Percentiles rank a stretch among this genome's conserved stretches.
Conservation (phyloP, 108 stramenopile species). For the Schizochytrium sp. region DNA sequence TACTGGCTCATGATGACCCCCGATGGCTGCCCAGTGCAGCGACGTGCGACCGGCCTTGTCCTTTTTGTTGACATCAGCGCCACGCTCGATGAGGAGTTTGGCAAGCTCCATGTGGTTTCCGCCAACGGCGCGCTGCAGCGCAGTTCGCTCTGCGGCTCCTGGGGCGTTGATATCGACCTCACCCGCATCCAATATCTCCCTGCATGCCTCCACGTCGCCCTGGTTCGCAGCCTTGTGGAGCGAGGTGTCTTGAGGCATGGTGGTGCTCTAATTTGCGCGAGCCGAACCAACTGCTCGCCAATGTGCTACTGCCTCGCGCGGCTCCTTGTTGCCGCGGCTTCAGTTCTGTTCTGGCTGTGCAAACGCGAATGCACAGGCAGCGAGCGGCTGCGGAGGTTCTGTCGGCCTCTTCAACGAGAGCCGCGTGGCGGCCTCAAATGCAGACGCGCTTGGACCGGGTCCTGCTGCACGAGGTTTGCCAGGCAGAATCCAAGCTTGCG, state of each 20-base stretch:
- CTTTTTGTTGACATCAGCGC: slow-evolving; percentile 28
- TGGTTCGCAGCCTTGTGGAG: slow-evolving; percentile 38
- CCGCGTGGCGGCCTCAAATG: too few relatives aligned
- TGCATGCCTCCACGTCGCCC: slow-evolving; percentile 30
- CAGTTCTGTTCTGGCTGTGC: too few relatives aligned
- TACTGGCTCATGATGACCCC: slow-evolving; percentile 32
- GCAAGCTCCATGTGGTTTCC: slow-evolving; percentile 33
- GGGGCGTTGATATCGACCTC: slow-evolving; percentile 27
- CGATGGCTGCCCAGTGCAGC: slow-evolving; percentile 42
- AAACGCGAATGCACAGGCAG: too few relatives aligned
- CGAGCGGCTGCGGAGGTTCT: too few relatives aligned
- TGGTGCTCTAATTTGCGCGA: background rate
- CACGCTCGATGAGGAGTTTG: slow-evolving; percentile 22
- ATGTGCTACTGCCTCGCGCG: too few relatives aligned
- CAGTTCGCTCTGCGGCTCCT: slow-evolving; percentile 34
- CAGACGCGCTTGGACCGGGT: too few relatives aligned
- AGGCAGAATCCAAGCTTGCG: too few relatives aligned
- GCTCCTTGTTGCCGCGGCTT: too few relatives aligned
- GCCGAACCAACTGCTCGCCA: too few relatives aligned
- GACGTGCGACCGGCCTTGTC: slow-evolving; percentile 39
- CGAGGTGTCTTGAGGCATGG: slow-evolving; percentile 28
- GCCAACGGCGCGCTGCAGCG: slow-evolving; percentile 40
- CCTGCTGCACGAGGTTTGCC: too few relatives aligned
- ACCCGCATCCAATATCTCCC: slow-evolving; percentile 16
- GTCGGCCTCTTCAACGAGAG: too few relatives aligned